Base-by-base conservation (phyloP, 2,329 filamentous ascomycete genomes). In the Grosmannia huntii region DNA sequence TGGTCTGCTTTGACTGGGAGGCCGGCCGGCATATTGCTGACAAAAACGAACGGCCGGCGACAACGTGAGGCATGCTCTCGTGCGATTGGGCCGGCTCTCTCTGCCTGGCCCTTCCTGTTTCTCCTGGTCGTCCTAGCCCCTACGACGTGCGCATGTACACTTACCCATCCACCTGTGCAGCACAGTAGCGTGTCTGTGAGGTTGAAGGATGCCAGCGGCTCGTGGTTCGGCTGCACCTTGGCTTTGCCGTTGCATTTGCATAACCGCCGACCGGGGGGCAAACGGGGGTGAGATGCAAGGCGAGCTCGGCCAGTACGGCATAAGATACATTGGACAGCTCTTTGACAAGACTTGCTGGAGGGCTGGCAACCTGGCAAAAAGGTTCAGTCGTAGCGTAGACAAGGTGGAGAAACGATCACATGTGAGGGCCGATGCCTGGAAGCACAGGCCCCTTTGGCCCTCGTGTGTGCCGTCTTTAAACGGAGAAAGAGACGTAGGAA, bases 141-240 rank as follows among this genome's bases (percentile, higher is more conserved):
- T n/a, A 11, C 48, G 21, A 50, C 28, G 48, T 23, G 27, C 25
- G 16, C 1, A 27, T 28, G 48, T 50, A 50, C 25, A 4, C n/a
- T 19, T 19, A 31, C 10, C 31, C 44, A 12, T 5, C 53, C 53
- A 44, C 53, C 19, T 33, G 53, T 27, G 50, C 27, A 36, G 50
- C 16, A 55, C 49, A 53, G 53, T 60, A 60, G 59, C 53, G 53
- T 6, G 27, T 16, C 56, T 58, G 53, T 48, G 52, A 57, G 55
- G n/a, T 51, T 57, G 58, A 55, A 60, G 51, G 55, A 33, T 51
- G 59, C 52, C 48, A 49, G 48, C 48, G 51, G 33, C 54, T 49
- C 51, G 52, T 55, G 41, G 51, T 51, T 57, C 41, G 50, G 51
- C 56, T 54, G 56, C 56, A 55, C 23, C 57, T 19, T 51, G 44